A percentile compares a stretch with the other conserved stretches of the same genome.
These are phyloP conservation scores for Tausonia pullulans DNA, from an alignment of 1,284 basidiomycete species.

Conservation along the genomic window DNA sequence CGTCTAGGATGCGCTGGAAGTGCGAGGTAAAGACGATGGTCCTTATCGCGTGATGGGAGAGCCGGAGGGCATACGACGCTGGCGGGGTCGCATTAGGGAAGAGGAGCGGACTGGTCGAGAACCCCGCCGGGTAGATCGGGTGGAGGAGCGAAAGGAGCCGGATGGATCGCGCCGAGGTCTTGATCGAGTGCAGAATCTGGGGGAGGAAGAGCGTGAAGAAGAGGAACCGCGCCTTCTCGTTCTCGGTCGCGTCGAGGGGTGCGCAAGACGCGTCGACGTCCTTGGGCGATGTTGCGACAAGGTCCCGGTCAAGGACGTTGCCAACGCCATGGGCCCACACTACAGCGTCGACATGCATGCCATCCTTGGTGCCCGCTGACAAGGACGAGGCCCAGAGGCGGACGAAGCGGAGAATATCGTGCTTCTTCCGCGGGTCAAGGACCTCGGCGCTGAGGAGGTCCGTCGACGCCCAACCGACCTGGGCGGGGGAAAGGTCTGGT, in stretches of 20 bases:
- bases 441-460: constrained; percentile 11
- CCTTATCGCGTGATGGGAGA: constrained; percentile 45
- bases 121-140: constrained; percentile 16
- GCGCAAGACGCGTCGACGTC: too few species aligned
- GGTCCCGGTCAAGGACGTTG: not conserved
- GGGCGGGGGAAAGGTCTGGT: not conserved
- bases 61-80: not conserved
- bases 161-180: constrained; percentile 4
- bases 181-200: constrained; percentile 13
- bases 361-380: not conserved
- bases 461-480: not conserved
- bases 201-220: constrained; percentile 16
- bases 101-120: constrained; percentile 10
- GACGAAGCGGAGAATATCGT: constrained; percentile 9
- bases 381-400: constrained; percentile 8
- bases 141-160: constrained; percentile 13
- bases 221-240: constrained; percentile 10
- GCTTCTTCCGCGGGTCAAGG: constrained; percentile 1
- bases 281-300: not conserved
- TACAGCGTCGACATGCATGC: constrained; percentile 14
- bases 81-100: not conserved
- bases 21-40: constrained; percentile 54
- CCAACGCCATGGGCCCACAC: constrained; percentile 15
- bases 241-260: not conserved
- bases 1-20: constrained; percentile 63